phyloP scores from a whole-genome alignment of 2,329 filamentous ascomycete genomes.

The Colletotrichum tofieldiae region DNA sequence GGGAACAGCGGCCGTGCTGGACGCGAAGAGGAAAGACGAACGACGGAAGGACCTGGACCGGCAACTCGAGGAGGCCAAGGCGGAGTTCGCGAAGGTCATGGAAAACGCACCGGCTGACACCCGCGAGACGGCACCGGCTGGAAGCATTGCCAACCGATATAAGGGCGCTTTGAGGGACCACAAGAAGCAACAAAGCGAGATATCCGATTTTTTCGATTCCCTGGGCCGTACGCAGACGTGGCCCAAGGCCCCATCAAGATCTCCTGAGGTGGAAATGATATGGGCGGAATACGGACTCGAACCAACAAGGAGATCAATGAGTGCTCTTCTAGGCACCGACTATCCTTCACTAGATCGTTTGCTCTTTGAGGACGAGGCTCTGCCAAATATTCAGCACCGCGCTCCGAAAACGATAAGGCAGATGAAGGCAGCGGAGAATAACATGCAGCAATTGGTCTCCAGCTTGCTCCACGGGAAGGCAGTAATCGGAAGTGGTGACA shows the following conservation, averaged over 20 bases:
- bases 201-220: constrained; percentile 34
- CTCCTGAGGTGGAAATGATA: constrained; percentile 9
- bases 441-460: background rate
- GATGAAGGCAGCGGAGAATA: background rate
- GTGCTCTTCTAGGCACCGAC: background rate
- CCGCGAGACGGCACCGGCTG: constrained; percentile 45
- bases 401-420: constrained; percentile 7
- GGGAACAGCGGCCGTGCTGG: constrained; percentile 75
- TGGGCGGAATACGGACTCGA: constrained; percentile 28
- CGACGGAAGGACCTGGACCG: constrained; percentile 73
- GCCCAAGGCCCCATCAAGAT: constrained; percentile 9
- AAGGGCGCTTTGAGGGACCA: constrained; percentile 21
- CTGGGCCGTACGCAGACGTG: constrained; percentile 10
- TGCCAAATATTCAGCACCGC: background rate
- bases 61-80: constrained; percentile 70
- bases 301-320: background rate
- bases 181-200: constrained; percentile 13
- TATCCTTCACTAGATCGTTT: constrained; percentile 10
- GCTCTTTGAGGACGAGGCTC: constrained; percentile 6
- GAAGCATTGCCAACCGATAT: constrained; percentile 45
- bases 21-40: constrained; percentile 72
- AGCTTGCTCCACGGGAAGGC: constrained; percentile 40
- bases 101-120: constrained; percentile 49
- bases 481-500: background rate
- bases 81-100: constrained; percentile 60